Base-by-base conservation (phyloP, 1,284 basidiomycete genomes). In the Ustilago loliicola region DNA sequence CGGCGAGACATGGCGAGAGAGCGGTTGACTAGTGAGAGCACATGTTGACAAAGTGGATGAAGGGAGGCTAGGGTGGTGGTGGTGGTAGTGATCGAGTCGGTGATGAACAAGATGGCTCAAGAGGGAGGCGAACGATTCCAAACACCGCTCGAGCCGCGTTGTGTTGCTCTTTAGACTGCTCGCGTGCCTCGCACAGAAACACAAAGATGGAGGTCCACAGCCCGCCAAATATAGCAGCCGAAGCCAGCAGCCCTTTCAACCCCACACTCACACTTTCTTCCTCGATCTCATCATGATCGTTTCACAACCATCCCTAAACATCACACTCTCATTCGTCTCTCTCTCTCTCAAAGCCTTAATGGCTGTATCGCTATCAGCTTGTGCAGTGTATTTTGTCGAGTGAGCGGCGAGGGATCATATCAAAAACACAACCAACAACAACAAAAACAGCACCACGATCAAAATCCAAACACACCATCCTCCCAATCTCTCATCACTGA, bases 391-490 rank as follows among this genome's bases (percentile, higher is more conserved):
- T n/a, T n/a, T n/a, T n/a, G n/a, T n/a, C n/a, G n/a, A n/a, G n/a
- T n/a, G n/a, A n/a, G n/a, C 17, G 38, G 11, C 3, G 38, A 6
- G 13, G 19, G 15, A 6, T 45, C 63, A 80, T 74, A 80, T 78
- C 63, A 80, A 63, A 53, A 80, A 65, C 27, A 74, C 79, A 17
- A 80, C 65, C 50, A 80, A 50, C 25, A 80, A 52, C 34, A 80
- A 51, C 40, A 80, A 57, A 47, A 80, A 75, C 55, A 80, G 59
- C n/a, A 74, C 61, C 48, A 80, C 73, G 25, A 86, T 75, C 57
- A 86, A 68, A 21, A 86, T 72, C 84, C 84, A 86, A 5, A 85
- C 83, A 59, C 83, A 85, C 84, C 84, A 86, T 7, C 84, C 84
- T 10, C 82, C 80, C 34, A 84, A 57, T n/a, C 82, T 63, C 47